These are phyloP conservation scores for Fusarium denticulatum DNA, from an alignment of 2,329 filamentous ascomycete genomes.

Conservation along the genomic window DNA sequence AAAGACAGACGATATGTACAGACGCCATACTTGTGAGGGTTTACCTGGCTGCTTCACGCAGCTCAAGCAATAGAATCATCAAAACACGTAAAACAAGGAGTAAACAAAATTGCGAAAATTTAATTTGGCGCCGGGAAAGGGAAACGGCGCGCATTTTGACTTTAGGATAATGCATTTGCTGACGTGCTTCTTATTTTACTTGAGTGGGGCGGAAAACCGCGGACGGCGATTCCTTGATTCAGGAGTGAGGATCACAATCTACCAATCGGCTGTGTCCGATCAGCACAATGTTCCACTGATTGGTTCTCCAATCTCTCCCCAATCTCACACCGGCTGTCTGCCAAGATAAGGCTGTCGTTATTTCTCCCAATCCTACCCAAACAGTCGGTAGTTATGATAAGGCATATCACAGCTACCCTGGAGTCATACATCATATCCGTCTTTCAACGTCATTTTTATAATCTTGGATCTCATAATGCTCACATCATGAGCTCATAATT, in stretches of 20 bases:
- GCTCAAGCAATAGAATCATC: background rate
- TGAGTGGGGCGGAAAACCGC: background rate
- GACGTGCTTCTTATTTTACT: background rate
- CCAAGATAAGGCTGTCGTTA: background rate
- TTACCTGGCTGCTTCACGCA: background rate
- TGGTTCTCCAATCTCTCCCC: constrained; percentile 4
- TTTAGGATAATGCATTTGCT: background rate
- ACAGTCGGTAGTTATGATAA: background rate
- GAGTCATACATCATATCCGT: no score
- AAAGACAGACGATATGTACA: background rate
- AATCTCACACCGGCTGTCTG: background rate
- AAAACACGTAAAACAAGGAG: background rate
- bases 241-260: background rate
- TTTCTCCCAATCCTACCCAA: background rate
- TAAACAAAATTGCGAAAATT: background rate
- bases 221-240: constrained; percentile 17
- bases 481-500: background rate
- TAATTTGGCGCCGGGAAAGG: background rate
- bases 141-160: background rate
- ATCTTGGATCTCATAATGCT: background rate
- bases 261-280: constrained; percentile 4
- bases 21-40: background rate
- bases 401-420: background rate
- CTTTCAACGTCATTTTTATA: background rate
- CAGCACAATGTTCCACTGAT: background rate